Evolutionary conservation across 2,329 filamentous ascomycete species (phyloP).

Genomic region (Clonostachys rhizophaga): DNA sequence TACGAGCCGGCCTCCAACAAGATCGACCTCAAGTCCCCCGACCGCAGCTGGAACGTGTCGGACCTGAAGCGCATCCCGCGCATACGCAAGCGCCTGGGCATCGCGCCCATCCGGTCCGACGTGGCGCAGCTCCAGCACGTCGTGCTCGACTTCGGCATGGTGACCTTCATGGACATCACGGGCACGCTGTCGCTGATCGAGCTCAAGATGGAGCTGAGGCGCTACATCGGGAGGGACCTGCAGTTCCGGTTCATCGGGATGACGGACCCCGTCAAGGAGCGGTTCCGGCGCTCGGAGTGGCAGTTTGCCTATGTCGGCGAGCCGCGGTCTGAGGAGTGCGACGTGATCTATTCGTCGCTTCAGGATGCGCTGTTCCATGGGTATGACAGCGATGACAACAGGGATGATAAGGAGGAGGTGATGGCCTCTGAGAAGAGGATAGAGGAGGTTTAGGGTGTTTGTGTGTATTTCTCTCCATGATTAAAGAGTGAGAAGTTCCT

Average conservation of each 20-base stretch:
- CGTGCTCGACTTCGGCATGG: constrained; percentile 45
- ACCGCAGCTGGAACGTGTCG: constrained; percentile 50
- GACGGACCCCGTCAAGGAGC: constrained; percentile 29
- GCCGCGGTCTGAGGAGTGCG: constrained; percentile 7
- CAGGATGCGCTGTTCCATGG: constrained; percentile 9
- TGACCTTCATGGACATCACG: constrained; percentile 49
- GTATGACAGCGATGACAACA: constrained; percentile 4
- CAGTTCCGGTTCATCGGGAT: constrained; percentile 45
- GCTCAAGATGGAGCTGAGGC: constrained; percentile 39
- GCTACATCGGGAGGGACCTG: constrained; percentile 39
- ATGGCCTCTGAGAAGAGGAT: not conserved
- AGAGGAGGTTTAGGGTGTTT: not conserved
- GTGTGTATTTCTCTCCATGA: not conserved
- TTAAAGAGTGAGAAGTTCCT: too few relatives aligned
- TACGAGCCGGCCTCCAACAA: constrained; percentile 33
- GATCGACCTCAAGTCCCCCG: constrained; percentile 26
- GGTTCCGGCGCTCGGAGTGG: constrained; percentile 33
- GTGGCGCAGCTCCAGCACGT: constrained; percentile 36
- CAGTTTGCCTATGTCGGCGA: constrained; percentile 19
- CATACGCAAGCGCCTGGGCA: constrained; percentile 32
- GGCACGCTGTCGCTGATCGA: constrained; percentile 43
- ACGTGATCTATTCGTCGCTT: constrained; percentile 10
- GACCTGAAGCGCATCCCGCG: constrained; percentile 38
- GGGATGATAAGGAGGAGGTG: not conserved
- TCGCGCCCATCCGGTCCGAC: constrained; percentile 22